A percentile compares a stretch with the other conserved stretches of the same genome.
These are phyloP conservation scores for Wolfiporia cocos DNA, from an alignment of 1,284 basidiomycete genomes.

Conservation along the genomic window DNA sequence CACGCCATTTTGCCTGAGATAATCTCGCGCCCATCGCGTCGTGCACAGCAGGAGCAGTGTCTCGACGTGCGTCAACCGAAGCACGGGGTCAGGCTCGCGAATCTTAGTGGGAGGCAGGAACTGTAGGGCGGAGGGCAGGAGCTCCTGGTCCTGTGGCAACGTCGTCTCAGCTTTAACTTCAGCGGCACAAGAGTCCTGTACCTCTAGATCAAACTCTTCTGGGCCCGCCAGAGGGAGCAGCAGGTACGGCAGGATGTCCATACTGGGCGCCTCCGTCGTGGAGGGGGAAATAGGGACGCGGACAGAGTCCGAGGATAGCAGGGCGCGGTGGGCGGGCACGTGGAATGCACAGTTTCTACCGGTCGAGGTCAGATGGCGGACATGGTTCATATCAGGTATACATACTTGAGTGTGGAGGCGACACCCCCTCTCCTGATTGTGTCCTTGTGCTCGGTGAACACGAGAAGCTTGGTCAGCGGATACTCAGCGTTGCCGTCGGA, in stretches of 20 bases:
- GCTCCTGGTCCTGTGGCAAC: constrained; percentile 74
- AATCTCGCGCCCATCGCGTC: constrained; percentile 82
- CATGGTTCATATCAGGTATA: neutral
- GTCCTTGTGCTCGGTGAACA: constrained; percentile 87
- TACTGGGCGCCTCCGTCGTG: constrained; percentile 59
- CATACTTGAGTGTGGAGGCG: constrained; percentile 80
- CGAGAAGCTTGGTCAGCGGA: constrained; percentile 74
- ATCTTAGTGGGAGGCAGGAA: constrained; percentile 83
- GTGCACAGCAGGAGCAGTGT: constrained; percentile 87
- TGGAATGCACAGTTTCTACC: constrained; percentile 77
- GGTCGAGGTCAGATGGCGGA: neutral
- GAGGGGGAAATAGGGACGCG: constrained; percentile 49
- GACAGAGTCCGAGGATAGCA: constrained; percentile 57
- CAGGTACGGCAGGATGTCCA: constrained; percentile 79
- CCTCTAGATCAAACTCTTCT: constrained; percentile 90
- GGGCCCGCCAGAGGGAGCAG: constrained; percentile 91
- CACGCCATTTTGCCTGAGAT: constrained; percentile 74
- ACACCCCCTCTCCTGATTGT: constrained; percentile 83
- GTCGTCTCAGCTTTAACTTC: too few relatives aligned
- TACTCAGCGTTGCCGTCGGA: constrained; percentile 52
- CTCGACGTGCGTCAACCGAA: constrained; percentile 86
- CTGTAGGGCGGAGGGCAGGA: constrained; percentile 80
- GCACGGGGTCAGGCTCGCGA: constrained; percentile 75
- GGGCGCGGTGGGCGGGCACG: constrained; percentile 57
- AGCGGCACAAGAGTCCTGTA: too few relatives aligned